A percentile compares a stretch with the other conserved stretches of the same genome.
Conservation (phyloP, 2,329 filamentous ascomycete genomes). For the Byssoonygena ceratinophila region DNA sequence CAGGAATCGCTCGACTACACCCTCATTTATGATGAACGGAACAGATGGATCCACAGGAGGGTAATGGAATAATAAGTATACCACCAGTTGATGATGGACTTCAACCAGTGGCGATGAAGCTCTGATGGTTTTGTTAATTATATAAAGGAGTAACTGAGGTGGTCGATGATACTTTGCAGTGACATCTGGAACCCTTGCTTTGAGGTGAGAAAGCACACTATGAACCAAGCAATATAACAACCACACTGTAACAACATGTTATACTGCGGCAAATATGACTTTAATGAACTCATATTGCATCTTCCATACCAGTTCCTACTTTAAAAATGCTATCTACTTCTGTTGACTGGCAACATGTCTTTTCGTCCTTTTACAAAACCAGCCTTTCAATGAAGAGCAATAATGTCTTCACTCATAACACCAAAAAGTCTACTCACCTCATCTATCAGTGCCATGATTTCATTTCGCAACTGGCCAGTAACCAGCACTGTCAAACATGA, state of each 20-base stretch:
- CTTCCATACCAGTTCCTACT: too few species aligned
- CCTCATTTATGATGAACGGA: constrained; percentile 29
- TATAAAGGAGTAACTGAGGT: neutral
- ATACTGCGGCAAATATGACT: too few species aligned
- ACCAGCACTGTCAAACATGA: constrained; percentile 43
- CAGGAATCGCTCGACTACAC: constrained; percentile 28
- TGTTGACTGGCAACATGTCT: too few species aligned
- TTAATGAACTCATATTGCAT: too few species aligned
- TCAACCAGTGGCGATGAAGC: neutral
- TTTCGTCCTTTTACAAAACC: too few species aligned
- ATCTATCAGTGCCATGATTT: constrained; percentile 44
- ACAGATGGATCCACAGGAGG: neutral
- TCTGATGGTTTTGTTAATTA: neutral
- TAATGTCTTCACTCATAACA: constrained; percentile 50
- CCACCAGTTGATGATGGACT: neutral
- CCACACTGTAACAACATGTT: too few species aligned
- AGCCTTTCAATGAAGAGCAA: constrained; percentile 47
- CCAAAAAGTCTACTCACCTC: constrained; percentile 53
- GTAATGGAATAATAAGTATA: constrained; percentile 2
- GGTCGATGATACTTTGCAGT: neutral
- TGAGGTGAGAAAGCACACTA: neutral
- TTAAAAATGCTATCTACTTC: too few species aligned
- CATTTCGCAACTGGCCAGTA: constrained; percentile 49
- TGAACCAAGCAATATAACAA: too few species aligned
- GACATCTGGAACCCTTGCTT: neutral